These are phyloP conservation scores for Meyerozyma carpophila DNA, from an alignment of 1,139 yeast genomes.

Conservation along the genomic window DNA sequence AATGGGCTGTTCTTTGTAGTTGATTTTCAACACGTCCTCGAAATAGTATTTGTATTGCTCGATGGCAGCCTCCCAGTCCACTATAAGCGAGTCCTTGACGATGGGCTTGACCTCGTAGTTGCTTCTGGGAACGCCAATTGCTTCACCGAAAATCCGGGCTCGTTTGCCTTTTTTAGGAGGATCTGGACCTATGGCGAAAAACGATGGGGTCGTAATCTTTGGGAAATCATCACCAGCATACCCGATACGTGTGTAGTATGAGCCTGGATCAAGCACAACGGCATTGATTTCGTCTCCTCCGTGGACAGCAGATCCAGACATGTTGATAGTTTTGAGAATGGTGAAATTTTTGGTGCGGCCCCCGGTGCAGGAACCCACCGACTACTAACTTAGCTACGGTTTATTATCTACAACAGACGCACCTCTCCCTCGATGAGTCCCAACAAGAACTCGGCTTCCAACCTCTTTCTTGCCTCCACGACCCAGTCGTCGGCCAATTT, in stretches of 20 bases:
- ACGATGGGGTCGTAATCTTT: conserved; percentile 66
- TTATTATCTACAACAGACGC: conserved; percentile 24
- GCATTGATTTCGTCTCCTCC: conserved; percentile 84
- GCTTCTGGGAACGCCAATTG: conserved; percentile 50
- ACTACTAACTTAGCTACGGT: too few relatives aligned
- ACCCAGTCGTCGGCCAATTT: conserved; percentile 90
- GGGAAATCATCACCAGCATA: conserved; percentile 96
- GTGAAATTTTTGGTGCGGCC: background rate
- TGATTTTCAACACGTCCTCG: conserved; percentile 42
- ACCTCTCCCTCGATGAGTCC: conserved; percentile 59
- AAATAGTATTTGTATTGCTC: conserved; percentile 61
- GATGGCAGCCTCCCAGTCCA: conserved; percentile 73
- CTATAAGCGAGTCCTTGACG: conserved; percentile 53
- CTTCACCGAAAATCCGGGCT: conserved; percentile 45
- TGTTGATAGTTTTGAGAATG: conserved; percentile 2
- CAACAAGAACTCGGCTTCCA: conserved; percentile 80
- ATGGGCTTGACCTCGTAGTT: conserved; percentile 52
- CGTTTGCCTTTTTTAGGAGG: conserved; percentile 4
- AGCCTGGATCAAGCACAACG: conserved; percentile 87
- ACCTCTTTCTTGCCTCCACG: conserved; percentile 77
- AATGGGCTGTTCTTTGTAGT: conserved; percentile 67
- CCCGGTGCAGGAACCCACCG: background rate
- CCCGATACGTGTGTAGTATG: conserved; percentile 77
- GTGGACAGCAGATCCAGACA: conserved; percentile 25
- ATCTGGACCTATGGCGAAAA: conserved; percentile 23